Conservation (phyloP, 768 basidiomycete genomes). For the Serendipita sp. region DNA sequence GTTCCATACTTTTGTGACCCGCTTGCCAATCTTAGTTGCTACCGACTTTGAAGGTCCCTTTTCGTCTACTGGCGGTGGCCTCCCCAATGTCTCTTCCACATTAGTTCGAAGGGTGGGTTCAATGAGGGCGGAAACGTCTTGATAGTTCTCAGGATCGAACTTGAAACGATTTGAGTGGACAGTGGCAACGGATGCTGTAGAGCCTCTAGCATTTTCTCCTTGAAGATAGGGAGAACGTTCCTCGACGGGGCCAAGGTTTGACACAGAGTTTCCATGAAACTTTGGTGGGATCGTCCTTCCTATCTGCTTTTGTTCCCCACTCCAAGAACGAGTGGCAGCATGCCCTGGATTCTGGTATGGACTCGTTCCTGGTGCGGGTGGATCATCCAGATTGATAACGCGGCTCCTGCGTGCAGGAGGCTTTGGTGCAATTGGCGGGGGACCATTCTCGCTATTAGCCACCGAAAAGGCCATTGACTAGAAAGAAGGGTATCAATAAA, state of each 20-base stretch:
- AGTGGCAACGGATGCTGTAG: neutral
- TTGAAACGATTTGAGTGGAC: neutral
- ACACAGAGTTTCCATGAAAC: neutral
- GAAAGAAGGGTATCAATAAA: neutral
- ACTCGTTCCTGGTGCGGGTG: neutral
- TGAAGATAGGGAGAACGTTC: constrained; percentile 3
- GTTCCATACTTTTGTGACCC: neutral
- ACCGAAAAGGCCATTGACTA: neutral
- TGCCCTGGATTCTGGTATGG: neutral
- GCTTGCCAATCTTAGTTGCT: neutral
- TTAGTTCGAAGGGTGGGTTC: neutral
- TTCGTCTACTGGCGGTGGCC: neutral
- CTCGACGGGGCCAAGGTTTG: neutral
- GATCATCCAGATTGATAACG: neutral
- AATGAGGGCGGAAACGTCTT: neutral
- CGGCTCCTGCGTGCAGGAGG: neutral
- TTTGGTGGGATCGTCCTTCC: neutral
- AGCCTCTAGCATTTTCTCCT: neutral
- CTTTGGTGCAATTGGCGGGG: neutral
- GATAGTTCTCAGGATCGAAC: neutral
- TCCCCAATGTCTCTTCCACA: neutral
- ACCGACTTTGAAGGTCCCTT: neutral
- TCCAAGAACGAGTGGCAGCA: neutral
- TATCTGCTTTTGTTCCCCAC: neutral
- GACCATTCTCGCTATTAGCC: neutral